Evolutionary conservation across 805 yeast species (phyloP), one percentile per base, ranked within the genome.

Genomic region (Candida rishiriensis): DNA sequence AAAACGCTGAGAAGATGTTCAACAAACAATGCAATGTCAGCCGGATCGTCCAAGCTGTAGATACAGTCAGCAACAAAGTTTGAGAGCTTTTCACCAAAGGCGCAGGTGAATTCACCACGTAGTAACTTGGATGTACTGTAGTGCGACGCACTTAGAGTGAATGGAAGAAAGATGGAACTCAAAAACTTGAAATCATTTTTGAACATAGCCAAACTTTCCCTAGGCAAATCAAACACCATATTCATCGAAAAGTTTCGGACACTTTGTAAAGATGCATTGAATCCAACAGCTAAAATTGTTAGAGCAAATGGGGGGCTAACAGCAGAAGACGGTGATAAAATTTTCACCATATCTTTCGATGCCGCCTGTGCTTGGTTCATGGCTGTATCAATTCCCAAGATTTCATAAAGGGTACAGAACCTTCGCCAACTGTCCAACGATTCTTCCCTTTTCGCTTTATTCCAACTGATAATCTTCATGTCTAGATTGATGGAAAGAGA

Each of bases 281-380:
- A 73, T 0, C 95, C 96, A 13, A 88, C 83, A 4, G 88, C 75
- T 10, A 88, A 66, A n/a, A 89, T 64, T 3, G 84, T 71, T 46
- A 85, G 68, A 0, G 86, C 83, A 90, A 95, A 88, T 0, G 82
- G 71, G 1, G 82, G 71, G 31, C 82, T 81, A 41, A 88, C 73
- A 18, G 65, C 52, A 0, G 86, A 76, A 1, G 61, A 49, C 3
- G 76, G 72, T 0, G 71, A 57, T 18, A 87, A 69, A 12, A 86
- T 60, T 1, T 65, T 65, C 1, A 78, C 59, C 36, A 89, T 76
- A 53, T 87, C 95, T 8, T 65, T 65, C 1, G 75, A 63, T 0
- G 93, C 91, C 11, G 88, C 96, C 52, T 82, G 81, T 0, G 90
- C 80, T 62, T 90, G 97, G 54, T 90, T 89, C 54, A 87, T 65